These are phyloP conservation scores for Taxillus chinensis DNA, from an alignment of 164 flowering plant genomes.

Conservation along the genomic window DNA sequence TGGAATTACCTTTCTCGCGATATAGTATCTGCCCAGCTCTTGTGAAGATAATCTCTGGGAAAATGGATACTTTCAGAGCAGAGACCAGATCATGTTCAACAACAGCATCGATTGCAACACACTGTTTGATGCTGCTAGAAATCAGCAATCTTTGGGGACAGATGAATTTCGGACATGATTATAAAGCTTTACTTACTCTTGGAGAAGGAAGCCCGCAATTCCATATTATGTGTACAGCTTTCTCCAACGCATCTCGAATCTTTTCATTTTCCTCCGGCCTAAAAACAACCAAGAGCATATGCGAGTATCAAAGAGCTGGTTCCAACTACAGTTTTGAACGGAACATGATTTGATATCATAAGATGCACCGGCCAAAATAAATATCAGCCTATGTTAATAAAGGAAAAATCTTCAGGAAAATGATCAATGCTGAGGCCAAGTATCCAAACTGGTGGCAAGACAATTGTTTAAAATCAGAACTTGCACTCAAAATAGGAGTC, in stretches of 20 bases:
- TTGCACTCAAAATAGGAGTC: too few species aligned
- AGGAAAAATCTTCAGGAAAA: too few species aligned
- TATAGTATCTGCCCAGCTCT: slow-evolving; percentile 85
- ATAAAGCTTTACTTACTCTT: slow-evolving; percentile 42
- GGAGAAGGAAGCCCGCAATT: slow-evolving; percentile 88
- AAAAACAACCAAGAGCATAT: slow-evolving; percentile 5
- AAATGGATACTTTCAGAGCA: slow-evolving; percentile 61
- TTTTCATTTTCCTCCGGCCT: slow-evolving; percentile 81
- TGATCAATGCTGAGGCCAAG: too few species aligned
- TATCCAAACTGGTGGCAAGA: too few species aligned
- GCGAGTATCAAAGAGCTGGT: background rate
- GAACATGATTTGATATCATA: background rate
- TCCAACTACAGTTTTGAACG: background rate
- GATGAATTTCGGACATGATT: background rate
- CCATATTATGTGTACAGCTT: slow-evolving; percentile 86
- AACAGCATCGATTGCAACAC: slow-evolving; percentile 88
- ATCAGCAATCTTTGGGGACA: background rate
- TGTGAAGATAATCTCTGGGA: slow-evolving; percentile 80
- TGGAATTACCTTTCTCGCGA: slow-evolving; percentile 65
- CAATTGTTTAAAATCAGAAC: too few species aligned
- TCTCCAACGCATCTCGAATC: slow-evolving; percentile 55
- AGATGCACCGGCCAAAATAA: too few species aligned
- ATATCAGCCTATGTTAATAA: too few species aligned
- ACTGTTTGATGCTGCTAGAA: slow-evolving; percentile 23
- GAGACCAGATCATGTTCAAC: slow-evolving; percentile 64